Evolutionary conservation across 2,329 filamentous ascomycete species (phyloP), one percentile per base, ranked within the genome.

Genomic region (Lizonia empirigonia): DNA sequence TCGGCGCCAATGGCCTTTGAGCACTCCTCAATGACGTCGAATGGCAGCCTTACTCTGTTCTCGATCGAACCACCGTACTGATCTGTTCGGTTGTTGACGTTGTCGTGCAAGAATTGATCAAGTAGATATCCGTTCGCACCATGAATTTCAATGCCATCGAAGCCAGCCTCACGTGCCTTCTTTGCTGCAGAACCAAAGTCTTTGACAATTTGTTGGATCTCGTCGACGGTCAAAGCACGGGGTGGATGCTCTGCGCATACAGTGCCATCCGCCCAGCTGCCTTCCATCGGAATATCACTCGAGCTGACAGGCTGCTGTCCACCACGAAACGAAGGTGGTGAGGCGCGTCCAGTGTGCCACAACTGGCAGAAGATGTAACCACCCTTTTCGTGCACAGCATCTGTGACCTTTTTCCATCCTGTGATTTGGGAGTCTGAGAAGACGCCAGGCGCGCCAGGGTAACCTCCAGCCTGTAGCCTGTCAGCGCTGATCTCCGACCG

Each of bases 31-130:
- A 72, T 80, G n/a, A 85, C 72, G 57, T 84, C 81, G 2, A 85
- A 64, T 1, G 77, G 77, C 58, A 88, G 86, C 4, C 74, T 76
- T 53, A 77, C 80, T n/a, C 80, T 73, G 50, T 80, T 80, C 61
- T 80, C 75, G 1, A 80, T 70, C 3, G 71, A 76, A 5, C 80
- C 81, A 8, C 81, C 80, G 55, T 79, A 83, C 9, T 69, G 65
- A 57, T 83, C 80, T 1, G 74, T 78, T 19, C 80, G 71, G 54
- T 72, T 73, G 64, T 83, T 83, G 54, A 76, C 70, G 26, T 75
- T 78, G 33, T 77, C 77, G 53, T 79, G 78, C 4, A 78, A 62
- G 60, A 82, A 82, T 53, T 82, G 79, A 54, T 83, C 80, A 0
- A 78, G 72, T 3, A 83, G 69, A 48, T 82, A 70, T 2, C 67